Conservation (phyloP, 2,329 filamentous ascomycete genomes). For the Amesomyces nigricolor region DNA sequence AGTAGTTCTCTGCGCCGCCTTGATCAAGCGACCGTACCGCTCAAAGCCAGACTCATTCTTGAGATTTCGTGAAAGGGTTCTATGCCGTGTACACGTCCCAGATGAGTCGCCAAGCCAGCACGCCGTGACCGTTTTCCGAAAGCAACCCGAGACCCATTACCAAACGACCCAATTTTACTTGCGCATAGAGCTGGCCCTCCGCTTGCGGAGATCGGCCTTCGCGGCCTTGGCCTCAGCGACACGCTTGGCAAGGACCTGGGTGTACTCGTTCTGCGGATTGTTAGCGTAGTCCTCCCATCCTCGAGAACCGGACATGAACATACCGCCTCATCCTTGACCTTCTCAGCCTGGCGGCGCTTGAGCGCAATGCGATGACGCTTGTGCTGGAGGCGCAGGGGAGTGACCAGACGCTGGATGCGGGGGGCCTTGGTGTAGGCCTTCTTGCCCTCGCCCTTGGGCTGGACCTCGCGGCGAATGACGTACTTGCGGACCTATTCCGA, state of each 20-base stretch:
- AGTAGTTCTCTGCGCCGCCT: conserved; percentile 15
- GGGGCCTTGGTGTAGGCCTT: conserved; percentile 99
- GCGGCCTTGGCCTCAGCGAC: conserved; percentile 91
- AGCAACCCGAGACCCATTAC: conserved; percentile 29
- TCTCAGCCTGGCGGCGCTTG: conserved; percentile 96
- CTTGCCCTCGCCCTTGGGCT: conserved; percentile 96
- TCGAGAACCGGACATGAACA: not conserved
- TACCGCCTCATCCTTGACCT: conserved; percentile 98
- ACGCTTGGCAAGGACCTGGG: conserved; percentile 93
- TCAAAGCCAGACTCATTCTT: conserved; percentile 26
- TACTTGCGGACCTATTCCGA: conserved; percentile 84
- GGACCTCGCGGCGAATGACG: conserved; percentile 97
- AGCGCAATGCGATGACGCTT: conserved; percentile 97
- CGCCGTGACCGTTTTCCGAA: conserved; percentile 29
- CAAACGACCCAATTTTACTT: conserved; percentile 56
- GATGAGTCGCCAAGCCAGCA: conserved; percentile 26
- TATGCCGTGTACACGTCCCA: conserved; percentile 28
- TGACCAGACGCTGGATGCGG: conserved; percentile 99
- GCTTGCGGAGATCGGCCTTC: conserved; percentile 93
- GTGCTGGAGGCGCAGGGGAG: conserved; percentile 99
- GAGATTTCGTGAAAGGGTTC: conserved; percentile 25
- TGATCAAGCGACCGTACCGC: conserved; percentile 12
- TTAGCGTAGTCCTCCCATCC: conserved; percentile 30
- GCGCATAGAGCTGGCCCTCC: conserved; percentile 90
- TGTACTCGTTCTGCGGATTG: conserved; percentile 78